Evolutionary conservation across 495 filamentous ascomycete genomes (phyloP).

Genomic region (Pyrenula aspistea): DNA sequence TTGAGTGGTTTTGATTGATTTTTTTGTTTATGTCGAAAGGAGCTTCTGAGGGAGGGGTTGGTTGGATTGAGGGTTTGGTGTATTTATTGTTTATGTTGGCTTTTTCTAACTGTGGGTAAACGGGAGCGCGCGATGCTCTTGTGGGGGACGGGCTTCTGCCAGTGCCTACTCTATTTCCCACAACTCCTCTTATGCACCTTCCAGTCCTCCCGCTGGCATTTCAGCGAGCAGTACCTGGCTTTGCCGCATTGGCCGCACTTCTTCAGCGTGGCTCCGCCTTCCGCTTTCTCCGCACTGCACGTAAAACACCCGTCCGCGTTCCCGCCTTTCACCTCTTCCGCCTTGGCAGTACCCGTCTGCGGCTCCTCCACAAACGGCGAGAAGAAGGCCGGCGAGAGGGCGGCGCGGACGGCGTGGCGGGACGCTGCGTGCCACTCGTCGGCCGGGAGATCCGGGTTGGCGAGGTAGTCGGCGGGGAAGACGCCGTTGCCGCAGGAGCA

Average conservation of each 20-base stretch:
- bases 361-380: constrained; percentile 16
- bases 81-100: no score
- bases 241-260: constrained; percentile 7
- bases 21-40: no score
- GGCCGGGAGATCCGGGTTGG: constrained; percentile 6
- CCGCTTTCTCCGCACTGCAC: constrained; percentile 2
- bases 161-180: not conserved
- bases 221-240: constrained; percentile 7
- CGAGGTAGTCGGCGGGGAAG: constrained; percentile 11
- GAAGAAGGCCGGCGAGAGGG: constrained; percentile 21
- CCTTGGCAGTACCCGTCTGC: not conserved
- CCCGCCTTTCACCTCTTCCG: not conserved
- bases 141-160: constrained; percentile 1
- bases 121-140: no score
- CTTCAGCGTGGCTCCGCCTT: constrained; percentile 3
- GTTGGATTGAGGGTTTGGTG: no score
- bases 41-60: no score
- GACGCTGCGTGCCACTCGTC: constrained; percentile 11
- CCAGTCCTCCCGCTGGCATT: constrained; percentile 11
- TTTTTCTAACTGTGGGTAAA: no score
- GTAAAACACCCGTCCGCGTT: not conserved
- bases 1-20: no score
- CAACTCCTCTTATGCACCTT: constrained; percentile 11
- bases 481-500: constrained; percentile 25
- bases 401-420: constrained; percentile 15